phyloP scores from a whole-genome alignment of 2,329 filamentous ascomycete genomes.

The Ascochyta lentis region DNA sequence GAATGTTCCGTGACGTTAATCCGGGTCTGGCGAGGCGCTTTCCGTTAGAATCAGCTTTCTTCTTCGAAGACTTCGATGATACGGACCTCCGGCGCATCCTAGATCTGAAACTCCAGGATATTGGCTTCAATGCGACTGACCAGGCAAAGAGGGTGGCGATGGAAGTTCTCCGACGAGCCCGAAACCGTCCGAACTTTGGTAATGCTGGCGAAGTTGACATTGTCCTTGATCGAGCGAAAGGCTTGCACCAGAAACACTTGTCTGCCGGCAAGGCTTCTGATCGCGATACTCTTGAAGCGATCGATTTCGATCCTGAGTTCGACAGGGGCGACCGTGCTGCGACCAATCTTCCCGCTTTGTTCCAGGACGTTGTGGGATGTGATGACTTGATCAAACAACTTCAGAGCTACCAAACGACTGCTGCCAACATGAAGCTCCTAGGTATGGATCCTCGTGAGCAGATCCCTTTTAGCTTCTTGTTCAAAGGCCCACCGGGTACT shows the following conservation, averaged over 20 bases:
- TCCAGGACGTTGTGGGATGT: constrained; percentile 65
- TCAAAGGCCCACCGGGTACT: constrained; percentile 72
- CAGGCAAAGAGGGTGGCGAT: constrained; percentile 60
- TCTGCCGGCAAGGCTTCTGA: constrained; percentile 32
- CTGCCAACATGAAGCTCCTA: constrained; percentile 58
- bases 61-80: constrained; percentile 72
- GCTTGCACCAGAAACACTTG: constrained; percentile 56
- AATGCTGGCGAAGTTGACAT: constrained; percentile 79
- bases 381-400: constrained; percentile 62
- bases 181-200: constrained; percentile 71
- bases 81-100: constrained; percentile 66
- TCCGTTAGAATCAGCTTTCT: constrained; percentile 67
- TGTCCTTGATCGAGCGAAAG: constrained; percentile 66
- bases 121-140: constrained; percentile 61
- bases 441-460: constrained; percentile 63
- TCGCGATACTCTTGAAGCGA: constrained; percentile 49
- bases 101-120: constrained; percentile 65
- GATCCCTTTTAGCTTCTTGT: constrained; percentile 73
- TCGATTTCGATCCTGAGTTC: constrained; percentile 67
- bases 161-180: constrained; percentile 65
- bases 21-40: constrained; percentile 73
- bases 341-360: constrained; percentile 60
- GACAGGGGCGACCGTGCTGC: constrained; percentile 58
- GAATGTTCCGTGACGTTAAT: constrained; percentile 77
- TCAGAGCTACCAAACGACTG: constrained; percentile 61